These are phyloP conservation scores for Pugionium dolabratum DNA, from an alignment of 345 rosid genomes.

Conservation along the genomic window DNA sequence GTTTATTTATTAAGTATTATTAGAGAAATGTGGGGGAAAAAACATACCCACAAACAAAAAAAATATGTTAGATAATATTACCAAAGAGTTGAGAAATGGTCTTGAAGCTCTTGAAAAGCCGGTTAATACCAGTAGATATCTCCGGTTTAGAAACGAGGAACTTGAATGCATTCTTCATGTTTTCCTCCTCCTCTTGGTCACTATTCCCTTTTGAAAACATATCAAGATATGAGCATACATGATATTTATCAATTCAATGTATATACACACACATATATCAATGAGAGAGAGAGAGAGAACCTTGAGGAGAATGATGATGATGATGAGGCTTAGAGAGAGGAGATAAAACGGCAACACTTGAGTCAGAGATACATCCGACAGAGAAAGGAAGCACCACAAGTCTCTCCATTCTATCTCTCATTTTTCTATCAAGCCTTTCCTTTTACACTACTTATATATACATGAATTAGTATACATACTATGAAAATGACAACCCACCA, in stretches of 20 bases:
- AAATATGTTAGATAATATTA: conserved; percentile 22
- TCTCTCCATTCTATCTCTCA: conserved; percentile 83
- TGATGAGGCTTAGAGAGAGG: conserved; percentile 38
- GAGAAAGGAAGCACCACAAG: conserved; percentile 81
- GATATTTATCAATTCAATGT: neutral
- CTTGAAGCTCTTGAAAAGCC: conserved; percentile 64
- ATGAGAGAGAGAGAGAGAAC: conserved; percentile 30
- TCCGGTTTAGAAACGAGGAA: conserved; percentile 54
- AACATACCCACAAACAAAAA: neutral
- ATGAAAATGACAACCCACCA: conserved; percentile 34
- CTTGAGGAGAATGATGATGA: conserved; percentile 42
- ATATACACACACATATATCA: neutral
- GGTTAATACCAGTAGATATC: conserved; percentile 55
- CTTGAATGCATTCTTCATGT: conserved; percentile 51
- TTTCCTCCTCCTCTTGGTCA: conserved; percentile 53
- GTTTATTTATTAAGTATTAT: too few relatives aligned
- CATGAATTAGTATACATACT: conserved; percentile 12
- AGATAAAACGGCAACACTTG: conserved; percentile 60
- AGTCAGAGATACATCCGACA: conserved; percentile 68
- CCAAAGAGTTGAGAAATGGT: conserved; percentile 68
- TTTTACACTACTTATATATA: conserved; percentile 31
- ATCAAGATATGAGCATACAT: conserved; percentile 9
- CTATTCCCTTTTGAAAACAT: conserved; percentile 32
- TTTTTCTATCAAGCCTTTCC: conserved; percentile 33
- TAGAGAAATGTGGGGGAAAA: neutral